Evolutionary conservation across 495 filamentous ascomycete species (phyloP).

Genomic region (Aspergillus kassunensis): DNA sequence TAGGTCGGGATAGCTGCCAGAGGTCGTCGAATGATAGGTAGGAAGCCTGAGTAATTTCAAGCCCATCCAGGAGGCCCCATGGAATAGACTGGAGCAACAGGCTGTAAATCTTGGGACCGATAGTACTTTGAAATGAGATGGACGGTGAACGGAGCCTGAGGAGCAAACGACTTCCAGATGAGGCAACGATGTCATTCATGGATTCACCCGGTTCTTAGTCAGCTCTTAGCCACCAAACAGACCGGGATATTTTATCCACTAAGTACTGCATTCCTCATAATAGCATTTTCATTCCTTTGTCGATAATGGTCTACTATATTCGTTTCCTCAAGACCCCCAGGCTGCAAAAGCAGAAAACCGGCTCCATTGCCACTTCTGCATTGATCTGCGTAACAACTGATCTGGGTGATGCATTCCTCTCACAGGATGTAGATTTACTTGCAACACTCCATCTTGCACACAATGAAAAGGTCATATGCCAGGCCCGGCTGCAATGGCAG

Average conservation of each 20-base stretch:
- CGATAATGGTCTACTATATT: slow-evolving; percentile 64
- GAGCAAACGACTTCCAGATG: slow-evolving; percentile 1
- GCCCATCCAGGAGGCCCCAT: slow-evolving; percentile 14
- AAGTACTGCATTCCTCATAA: background rate
- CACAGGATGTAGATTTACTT: slow-evolving; percentile 54
- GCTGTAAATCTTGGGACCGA: background rate
- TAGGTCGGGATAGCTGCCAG: background rate
- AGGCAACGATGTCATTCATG: slow-evolving; percentile 13
- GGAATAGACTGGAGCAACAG: background rate
- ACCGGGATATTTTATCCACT: slow-evolving; percentile 1
- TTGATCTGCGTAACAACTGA: slow-evolving; percentile 86
- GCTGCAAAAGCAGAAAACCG: slow-evolving; percentile 35
- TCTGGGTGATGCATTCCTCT: slow-evolving; percentile 80
- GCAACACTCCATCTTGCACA: slow-evolving; percentile 39
- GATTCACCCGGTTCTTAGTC: slow-evolving; percentile 13
- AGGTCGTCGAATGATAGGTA: background rate
- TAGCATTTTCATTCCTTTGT: background rate
- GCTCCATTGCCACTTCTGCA: slow-evolving; percentile 40
- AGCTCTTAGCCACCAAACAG: slow-evolving; percentile 5
- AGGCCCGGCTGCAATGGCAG: slow-evolving; percentile 48
- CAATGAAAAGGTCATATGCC: slow-evolving; percentile 37
- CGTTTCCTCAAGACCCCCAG: slow-evolving; percentile 67
- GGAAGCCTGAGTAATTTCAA: slow-evolving; percentile 1
- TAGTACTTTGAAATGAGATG: background rate
- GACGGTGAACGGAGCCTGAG: slow-evolving; percentile 13